Percentiles rank a stretch among this genome's conserved stretches.
These are phyloP conservation scores for Fusarium acutatum DNA, from an alignment of 2,329 filamentous ascomycete species.

Conservation along the genomic window DNA sequence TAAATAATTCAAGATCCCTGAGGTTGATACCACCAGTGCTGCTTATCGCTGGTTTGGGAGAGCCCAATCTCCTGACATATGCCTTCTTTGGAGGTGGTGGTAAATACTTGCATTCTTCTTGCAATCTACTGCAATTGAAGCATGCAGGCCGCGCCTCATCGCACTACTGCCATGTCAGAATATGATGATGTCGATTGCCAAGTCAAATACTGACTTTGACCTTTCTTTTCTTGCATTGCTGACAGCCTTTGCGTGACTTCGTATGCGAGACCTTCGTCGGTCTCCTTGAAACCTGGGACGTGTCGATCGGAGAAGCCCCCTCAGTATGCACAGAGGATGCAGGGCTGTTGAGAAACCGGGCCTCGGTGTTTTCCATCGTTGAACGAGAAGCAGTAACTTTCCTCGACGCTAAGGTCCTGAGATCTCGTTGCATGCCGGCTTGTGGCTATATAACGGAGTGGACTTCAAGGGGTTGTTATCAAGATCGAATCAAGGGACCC, in stretches of 20 bases:
- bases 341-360: background rate
- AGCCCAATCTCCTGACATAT: background rate
- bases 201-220: background rate
- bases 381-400: background rate
- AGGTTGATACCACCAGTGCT: background rate
- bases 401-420: background rate
- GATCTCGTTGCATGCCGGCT: background rate
- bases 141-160: background rate
- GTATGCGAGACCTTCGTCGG: background rate
- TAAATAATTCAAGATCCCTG: background rate
- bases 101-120: background rate
- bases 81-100: background rate
- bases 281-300: fast-evolving
- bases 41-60: background rate
- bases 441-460: background rate
- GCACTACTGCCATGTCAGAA: background rate
- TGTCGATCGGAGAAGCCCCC: background rate
- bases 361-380: background rate
- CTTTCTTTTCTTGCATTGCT: background rate
- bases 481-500: background rate
- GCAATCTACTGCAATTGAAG: background rate
- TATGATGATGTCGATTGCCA: background rate
- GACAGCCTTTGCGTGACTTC: background rate
- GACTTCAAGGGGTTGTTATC: background rate
- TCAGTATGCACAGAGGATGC: background rate